Percentiles rank a stretch among this genome's conserved stretches.
phyloP scores from a whole-genome alignment of 164 flowering plant species.

The Euptelea pleiosperma region DNA sequence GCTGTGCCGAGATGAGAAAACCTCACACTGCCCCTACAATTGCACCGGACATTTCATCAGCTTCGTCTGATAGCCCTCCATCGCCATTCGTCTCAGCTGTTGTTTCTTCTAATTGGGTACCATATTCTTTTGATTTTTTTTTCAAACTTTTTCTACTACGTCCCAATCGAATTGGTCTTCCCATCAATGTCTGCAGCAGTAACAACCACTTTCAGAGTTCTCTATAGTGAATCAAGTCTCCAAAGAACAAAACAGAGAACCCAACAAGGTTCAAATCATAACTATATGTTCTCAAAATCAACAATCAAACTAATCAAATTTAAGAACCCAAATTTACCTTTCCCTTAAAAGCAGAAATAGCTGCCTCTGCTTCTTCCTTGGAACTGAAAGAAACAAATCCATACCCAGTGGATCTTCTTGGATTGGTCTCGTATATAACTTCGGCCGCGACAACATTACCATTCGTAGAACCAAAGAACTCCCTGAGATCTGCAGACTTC shows the following conservation, averaged over 20 bases:
- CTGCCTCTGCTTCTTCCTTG: constrained; percentile 61
- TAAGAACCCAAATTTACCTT: constrained; percentile 46
- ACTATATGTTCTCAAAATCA: too few relatives aligned
- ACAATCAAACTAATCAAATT: background rate
- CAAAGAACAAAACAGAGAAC: too few relatives aligned
- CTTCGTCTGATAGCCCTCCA: constrained; percentile 17
- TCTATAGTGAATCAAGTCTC: background rate
- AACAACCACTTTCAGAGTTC: constrained; percentile 2
- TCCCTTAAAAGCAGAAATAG: constrained; percentile 58
- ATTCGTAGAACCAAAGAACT: constrained; percentile 49
- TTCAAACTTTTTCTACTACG: constrained; percentile 44
- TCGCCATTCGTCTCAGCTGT: constrained; percentile 22
- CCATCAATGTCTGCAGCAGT: constrained; percentile 55
- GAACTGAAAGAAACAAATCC: constrained; percentile 73
- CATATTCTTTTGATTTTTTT: constrained; percentile 28
- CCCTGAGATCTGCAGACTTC: constrained; percentile 56
- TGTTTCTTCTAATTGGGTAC: constrained; percentile 24
- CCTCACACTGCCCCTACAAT: too few relatives aligned
- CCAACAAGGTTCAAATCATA: too few relatives aligned
- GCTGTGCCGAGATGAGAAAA: too few relatives aligned
- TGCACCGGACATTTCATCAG: constrained; percentile 17
- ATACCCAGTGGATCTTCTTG: constrained; percentile 66
- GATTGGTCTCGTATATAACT: constrained; percentile 55
- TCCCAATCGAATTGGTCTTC: constrained; percentile 58
- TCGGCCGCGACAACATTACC: constrained; percentile 50